These are phyloP conservation scores for Debaryomyces singareniensis DNA, from an alignment of 1,139 yeast species.

Conservation along the genomic window DNA sequence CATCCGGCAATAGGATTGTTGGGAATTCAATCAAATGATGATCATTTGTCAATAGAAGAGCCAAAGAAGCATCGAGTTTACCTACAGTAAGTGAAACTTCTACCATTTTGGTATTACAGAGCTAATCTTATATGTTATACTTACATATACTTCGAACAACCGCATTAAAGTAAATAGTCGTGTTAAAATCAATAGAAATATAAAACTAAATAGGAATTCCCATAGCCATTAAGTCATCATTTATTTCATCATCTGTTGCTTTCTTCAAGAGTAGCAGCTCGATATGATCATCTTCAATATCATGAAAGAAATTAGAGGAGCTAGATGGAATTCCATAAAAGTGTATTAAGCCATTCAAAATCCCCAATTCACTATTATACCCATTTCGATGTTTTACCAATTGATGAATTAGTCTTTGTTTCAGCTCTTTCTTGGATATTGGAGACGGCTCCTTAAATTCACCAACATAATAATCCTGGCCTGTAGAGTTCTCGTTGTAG, in stretches of 20 bases:
- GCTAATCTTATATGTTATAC: too few relatives aligned
- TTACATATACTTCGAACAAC: too few relatives aligned
- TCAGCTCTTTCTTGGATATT: conserved; percentile 30
- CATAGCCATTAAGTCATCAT: conserved; percentile 52
- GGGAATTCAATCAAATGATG: conserved; percentile 97
- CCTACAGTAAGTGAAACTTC: conserved; percentile 94
- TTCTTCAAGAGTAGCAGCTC: conserved; percentile 37
- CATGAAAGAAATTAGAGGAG: conserved; percentile 21
- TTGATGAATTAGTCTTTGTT: conserved; percentile 34
- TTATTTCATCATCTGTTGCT: conserved; percentile 57
- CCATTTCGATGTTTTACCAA: conserved; percentile 51
- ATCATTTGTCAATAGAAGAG: conserved; percentile 81
- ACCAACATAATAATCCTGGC: not conserved
- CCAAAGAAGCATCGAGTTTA: conserved; percentile 90
- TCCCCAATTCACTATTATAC: conserved; percentile 49
- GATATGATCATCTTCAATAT: conserved; percentile 17
- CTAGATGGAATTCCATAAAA: conserved; percentile 70
- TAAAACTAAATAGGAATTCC: conserved; percentile 24
- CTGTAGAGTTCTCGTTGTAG: conserved; percentile 5
- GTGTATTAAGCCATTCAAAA: conserved; percentile 49
- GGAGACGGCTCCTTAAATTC: conserved; percentile 5
- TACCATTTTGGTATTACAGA: conserved; percentile 48
- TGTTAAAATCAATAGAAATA: not conserved
- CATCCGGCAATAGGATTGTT: conserved; percentile 82
- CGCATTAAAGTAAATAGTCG: not conserved